Conservation (phyloP, 78 protist species). For the Guillardia theta region DNA sequence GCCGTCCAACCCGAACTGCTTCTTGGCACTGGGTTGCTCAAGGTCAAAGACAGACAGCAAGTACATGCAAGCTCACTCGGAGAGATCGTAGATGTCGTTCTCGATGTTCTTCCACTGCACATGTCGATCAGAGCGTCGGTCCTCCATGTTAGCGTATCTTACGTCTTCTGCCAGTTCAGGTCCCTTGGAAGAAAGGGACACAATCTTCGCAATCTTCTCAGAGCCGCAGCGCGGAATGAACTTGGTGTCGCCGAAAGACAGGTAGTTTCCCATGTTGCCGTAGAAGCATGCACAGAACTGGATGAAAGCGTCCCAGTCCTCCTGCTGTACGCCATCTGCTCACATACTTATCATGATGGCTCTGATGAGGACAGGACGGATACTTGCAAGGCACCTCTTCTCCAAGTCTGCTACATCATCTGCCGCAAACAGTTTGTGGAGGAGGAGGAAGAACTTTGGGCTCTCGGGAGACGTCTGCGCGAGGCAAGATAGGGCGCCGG, state of each 20-base stretch:
- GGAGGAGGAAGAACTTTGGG: conserved; percentile 52
- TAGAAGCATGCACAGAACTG: conserved; percentile 49
- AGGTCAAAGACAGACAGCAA: not conserved
- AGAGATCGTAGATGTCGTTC: not conserved
- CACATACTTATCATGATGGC: too few relatives aligned
- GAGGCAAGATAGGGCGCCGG: conserved; percentile 58
- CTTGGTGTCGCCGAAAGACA: conserved; percentile 80
- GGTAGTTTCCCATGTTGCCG: conserved; percentile 82
- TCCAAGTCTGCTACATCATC: not conserved
- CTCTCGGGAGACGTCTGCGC: conserved; percentile 68
- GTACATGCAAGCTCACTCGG: not conserved
- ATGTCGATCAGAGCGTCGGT: too few relatives aligned
- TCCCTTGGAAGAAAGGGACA: not conserved
- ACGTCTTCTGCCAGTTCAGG: not conserved
- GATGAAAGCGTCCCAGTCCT: not conserved
- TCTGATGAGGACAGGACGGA: too few relatives aligned
- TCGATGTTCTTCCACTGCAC: not conserved
- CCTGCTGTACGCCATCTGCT: not conserved
- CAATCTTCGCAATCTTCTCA: too few relatives aligned
- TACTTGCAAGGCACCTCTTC: too few relatives aligned
- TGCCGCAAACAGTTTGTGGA: conserved; percentile 54
- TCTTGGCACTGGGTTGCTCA: not conserved
- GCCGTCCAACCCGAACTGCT: conserved; percentile 25
- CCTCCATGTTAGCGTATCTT: too few relatives aligned
- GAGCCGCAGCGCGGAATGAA: conserved; percentile 49